These are phyloP conservation scores for Myxozyma sirexii DNA, from an alignment of 805 yeast genomes.

Conservation along the genomic window DNA sequence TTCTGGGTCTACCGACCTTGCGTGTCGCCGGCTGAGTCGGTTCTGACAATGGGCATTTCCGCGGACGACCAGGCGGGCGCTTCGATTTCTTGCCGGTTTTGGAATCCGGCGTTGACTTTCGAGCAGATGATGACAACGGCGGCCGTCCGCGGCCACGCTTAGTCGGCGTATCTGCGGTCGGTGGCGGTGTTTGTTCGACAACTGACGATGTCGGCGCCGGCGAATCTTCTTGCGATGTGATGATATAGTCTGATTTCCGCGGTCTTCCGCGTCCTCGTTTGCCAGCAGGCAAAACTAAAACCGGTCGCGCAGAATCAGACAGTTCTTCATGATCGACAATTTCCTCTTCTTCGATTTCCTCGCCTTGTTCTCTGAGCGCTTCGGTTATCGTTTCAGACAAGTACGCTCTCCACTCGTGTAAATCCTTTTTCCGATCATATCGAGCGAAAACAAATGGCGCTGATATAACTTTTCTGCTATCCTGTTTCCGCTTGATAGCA, in stretches of 20 bases:
- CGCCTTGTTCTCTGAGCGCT: not conserved
- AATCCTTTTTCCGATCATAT: not conserved
- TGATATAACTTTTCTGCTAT: not conserved
- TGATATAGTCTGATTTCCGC: not conserved
- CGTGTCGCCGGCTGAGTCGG: not conserved
- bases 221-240: not conserved
- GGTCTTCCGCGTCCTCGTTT: conserved; percentile 17
- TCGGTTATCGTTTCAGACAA: not conserved
- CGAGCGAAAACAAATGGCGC: not conserved
- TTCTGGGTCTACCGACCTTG: not conserved
- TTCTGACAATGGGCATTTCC: not conserved
- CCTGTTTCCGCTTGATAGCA: not conserved
- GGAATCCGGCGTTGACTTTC: not conserved
- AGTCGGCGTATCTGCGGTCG: not conserved
- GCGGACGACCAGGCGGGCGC: conserved; percentile 3
- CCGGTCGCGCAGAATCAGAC: not conserved
- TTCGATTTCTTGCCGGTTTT: not conserved
- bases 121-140: not conserved
- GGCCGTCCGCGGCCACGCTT: conserved; percentile 3
- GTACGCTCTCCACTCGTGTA: conserved; percentile 1
- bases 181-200: not conserved
- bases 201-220: not conserved
- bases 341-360: not conserved
- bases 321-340: not conserved
- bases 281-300: not conserved